Evolutionary conservation across 352 stramenopile species (phyloP).

Genomic region (Peronospora belbahrii): DNA sequence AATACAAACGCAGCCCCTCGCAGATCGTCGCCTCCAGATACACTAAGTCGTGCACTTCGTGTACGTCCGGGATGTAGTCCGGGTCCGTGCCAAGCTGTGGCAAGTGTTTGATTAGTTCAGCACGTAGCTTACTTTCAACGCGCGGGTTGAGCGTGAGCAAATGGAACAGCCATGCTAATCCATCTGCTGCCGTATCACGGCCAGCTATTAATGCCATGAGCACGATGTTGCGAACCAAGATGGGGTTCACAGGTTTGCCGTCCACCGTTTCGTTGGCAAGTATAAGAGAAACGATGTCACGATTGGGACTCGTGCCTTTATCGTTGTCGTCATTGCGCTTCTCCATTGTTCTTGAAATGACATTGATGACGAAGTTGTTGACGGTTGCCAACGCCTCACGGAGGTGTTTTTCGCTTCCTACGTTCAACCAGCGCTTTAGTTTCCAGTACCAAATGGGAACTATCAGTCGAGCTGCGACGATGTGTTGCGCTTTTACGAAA

Average conservation of each 20-base stretch:
- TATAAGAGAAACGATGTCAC: slow-evolving; percentile 29
- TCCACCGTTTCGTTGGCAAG: slow-evolving; percentile 8
- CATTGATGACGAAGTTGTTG: slow-evolving; percentile 20
- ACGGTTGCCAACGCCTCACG: slow-evolving; percentile 6
- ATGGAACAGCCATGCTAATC: slow-evolving; percentile 70
- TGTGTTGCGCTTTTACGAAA: slow-evolving; percentile 34
- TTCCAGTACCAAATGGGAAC: slow-evolving; percentile 43
- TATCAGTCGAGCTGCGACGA: slow-evolving; percentile 19
- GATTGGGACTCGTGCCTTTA: slow-evolving; percentile 3
- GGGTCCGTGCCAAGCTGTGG: slow-evolving; percentile 8
- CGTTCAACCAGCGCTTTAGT: slow-evolving; percentile 23
- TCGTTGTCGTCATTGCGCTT: neutral
- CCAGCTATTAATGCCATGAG: slow-evolving; percentile 78
- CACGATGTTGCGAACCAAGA: slow-evolving; percentile 60
- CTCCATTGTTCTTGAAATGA: slow-evolving; percentile 27
- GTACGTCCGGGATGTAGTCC: slow-evolving; percentile 25
- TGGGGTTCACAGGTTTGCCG: slow-evolving; percentile 23
- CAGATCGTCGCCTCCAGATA: slow-evolving; percentile 45
- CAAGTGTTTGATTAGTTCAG: slow-evolving; percentile 33
- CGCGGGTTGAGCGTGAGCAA: slow-evolving; percentile 41
- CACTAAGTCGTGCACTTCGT: slow-evolving; percentile 33
- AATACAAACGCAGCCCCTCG: slow-evolving; percentile 62
- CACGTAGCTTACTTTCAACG: slow-evolving; percentile 36
- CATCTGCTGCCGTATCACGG: slow-evolving; percentile 65
- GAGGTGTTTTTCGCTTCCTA: slow-evolving; percentile 22